Base-by-base conservation (phyloP, 1,284 basidiomycete species). In the Cryptococcus sp. region DNA sequence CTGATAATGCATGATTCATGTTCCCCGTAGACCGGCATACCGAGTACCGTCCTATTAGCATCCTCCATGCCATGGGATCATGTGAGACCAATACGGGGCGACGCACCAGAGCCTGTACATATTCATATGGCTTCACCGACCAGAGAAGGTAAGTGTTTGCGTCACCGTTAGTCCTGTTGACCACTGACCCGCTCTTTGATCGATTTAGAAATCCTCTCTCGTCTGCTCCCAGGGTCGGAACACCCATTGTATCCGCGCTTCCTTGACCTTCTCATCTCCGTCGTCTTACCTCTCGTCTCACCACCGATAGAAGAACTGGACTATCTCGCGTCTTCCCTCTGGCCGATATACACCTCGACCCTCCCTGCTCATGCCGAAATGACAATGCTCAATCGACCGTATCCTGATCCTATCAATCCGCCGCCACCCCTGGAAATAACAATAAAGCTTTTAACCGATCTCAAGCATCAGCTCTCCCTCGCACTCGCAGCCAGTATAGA, bases 1-100 rank as follows among this genome's bases (percentile, higher is more conserved):
- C 19, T 38, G 16, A 23, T 34, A 10, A 7, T 34, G 29, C 8
- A 4, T 10, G 8, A 13, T 34, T 34, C 29, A 4, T 34, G 2
- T 50, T 64, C 46, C 46, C n/a, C 4, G n/a, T 20, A 72, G 70
- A 58, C 80, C 8, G 80, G 76, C 25, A 65, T 80, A 10, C 79
- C 81, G 2, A 66, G 83, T 20, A 84, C 83, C 1, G 83, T 88
- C 0, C 80, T 93, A 3, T 81, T 92, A 52, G 72, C 88, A 26
- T 90, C 89, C 1, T 81, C 84, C 46, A 80, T 84, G 7, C 82
- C 83, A 17, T 93, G 91, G 90, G 85, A 89, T 62, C 84, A 88
- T 62, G 81, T 91, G 19, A 83, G 85, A 10, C 89, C 89, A 0
- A 74, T 83, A 0, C 73, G 87, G 5, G 88, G 87, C 3, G 86